phyloP scores from a whole-genome alignment of 164 flowering plant species.

The Euptelea pleiosperma region DNA sequence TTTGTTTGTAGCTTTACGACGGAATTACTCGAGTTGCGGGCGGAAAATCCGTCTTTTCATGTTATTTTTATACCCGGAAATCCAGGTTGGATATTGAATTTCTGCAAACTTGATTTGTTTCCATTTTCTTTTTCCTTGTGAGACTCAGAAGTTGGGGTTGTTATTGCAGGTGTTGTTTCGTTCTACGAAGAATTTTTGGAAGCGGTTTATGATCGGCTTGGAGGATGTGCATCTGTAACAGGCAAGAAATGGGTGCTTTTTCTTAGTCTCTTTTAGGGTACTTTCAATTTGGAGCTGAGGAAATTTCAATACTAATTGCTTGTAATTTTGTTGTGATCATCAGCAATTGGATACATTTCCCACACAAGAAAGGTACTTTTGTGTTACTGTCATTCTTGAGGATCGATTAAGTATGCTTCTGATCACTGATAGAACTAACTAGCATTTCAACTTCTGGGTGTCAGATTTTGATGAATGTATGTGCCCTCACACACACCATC shows the following conservation, averaged over 20 bases:
- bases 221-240: slow-evolving; percentile 63
- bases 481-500: no score
- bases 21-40: slow-evolving; percentile 69
- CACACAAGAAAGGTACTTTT: slow-evolving; percentile 68
- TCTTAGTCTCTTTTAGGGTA: neutral
- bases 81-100: slow-evolving; percentile 51
- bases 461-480: no score
- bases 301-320: no score
- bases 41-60: slow-evolving; percentile 53
- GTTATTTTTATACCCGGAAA: slow-evolving; percentile 81
- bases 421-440: no score
- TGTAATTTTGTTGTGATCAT: no score
- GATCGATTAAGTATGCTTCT: no score
- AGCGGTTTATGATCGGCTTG: slow-evolving; percentile 53
- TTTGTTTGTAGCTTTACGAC: slow-evolving; percentile 40
- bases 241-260: slow-evolving; percentile 37
- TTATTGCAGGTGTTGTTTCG: slow-evolving; percentile 45
- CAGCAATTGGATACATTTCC: slow-evolving; percentile 72
- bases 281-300: no score
- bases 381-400: no score
- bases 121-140: slow-evolving; percentile 1
- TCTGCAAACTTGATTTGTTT: neutral
- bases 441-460: no score
- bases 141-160: no score
- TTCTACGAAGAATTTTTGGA: slow-evolving; percentile 71